Percentiles rank a stretch among this genome's conserved stretches.
Conservation (phyloP, 257 asterid genomes). For the Salvia rosmarinus region DNA sequence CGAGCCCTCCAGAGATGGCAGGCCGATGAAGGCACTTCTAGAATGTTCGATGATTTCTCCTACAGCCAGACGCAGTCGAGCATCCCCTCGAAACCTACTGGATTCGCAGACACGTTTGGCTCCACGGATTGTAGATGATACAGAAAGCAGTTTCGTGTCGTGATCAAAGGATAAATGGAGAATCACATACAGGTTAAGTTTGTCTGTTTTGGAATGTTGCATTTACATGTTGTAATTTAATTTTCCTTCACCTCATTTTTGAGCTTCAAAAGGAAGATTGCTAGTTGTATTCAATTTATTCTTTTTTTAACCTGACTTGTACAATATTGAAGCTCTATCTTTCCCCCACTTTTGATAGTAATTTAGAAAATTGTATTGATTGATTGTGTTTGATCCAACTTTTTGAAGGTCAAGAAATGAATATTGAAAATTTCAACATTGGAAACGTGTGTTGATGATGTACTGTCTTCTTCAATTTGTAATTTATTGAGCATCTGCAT, state of each 20-base stretch:
- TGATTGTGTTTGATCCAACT: conserved; percentile 13
- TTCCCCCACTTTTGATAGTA: background rate
- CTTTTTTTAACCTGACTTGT: conserved; percentile 36
- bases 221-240: background rate
- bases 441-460: background rate
- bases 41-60: conserved; percentile 82
- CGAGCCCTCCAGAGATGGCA: conserved; percentile 96
- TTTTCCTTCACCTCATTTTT: conserved; percentile 3
- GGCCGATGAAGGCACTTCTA: conserved; percentile 84
- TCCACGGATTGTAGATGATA: conserved; percentile 80
- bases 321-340: conserved; percentile 11
- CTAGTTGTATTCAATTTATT: conserved; percentile 52
- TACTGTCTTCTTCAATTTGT: background rate
- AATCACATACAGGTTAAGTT: background rate
- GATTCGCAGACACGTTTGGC: conserved; percentile 68
- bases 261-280: conserved; percentile 4
- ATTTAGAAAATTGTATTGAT: background rate
- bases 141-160: background rate
- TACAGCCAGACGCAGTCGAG: conserved; percentile 70
- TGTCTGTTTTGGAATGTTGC: background rate
- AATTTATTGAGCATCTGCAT: background rate
- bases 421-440: background rate
- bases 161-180: background rate
- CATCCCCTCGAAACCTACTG: conserved; percentile 75
- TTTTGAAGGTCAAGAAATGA: background rate